Base-by-base conservation (phyloP, 2,329 filamentous ascomycete species). In the Elsinoe perseae region DNA sequence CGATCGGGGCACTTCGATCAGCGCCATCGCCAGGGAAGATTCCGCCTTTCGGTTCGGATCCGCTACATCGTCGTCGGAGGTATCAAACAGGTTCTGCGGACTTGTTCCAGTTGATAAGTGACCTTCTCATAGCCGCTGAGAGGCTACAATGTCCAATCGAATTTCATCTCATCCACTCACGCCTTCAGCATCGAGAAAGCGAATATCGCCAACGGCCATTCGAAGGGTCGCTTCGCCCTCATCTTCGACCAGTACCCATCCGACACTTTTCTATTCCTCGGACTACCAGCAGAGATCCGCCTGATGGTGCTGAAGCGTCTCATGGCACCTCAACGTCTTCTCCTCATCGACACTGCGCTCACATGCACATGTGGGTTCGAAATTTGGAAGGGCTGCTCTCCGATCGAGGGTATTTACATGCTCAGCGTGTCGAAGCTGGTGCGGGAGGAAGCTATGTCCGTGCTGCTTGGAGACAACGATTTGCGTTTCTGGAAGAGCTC, bases 221-320 rank as follows among this genome's bases (percentile, higher is more conserved):
- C 59, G 23, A 50, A 56, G 12, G 61, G 60, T 2, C 58, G 56
- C 16, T 50, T 59, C 4, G 38, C 60, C 20, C 42, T 63, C 10
- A 27, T 63, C 10, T 36, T 63, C 6, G 56, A 62, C 38, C 60
- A n/a, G n/a, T n/a, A n/a, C 61, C 20, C 40, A 48, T 32, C 58
- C 56, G 32, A 16, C 16, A 57, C 5, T 34, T 58, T 59, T n/a
- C 58, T 43, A 0, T 59, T 60, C 23, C 56, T 58, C 2, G 44
- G 60, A 16, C 56, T 64, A 28, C 61, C 61, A 8, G 18, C 59
- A 2, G 63, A 64, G 44, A 57, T 64, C 18, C 59, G 61, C 43
- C 59, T 57, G 32, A 60, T 62, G 56, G 57, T 64, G 21, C 61
- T 61, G 28, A 40, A 55, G 20, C 56, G 46, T n/a, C 12, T 61